Percentiles rank a stretch among this genome's conserved stretches.
Conservation (phyloP, 225 moss, liverwort and hornwort species). For the Thuidium tamariscinum region DNA sequence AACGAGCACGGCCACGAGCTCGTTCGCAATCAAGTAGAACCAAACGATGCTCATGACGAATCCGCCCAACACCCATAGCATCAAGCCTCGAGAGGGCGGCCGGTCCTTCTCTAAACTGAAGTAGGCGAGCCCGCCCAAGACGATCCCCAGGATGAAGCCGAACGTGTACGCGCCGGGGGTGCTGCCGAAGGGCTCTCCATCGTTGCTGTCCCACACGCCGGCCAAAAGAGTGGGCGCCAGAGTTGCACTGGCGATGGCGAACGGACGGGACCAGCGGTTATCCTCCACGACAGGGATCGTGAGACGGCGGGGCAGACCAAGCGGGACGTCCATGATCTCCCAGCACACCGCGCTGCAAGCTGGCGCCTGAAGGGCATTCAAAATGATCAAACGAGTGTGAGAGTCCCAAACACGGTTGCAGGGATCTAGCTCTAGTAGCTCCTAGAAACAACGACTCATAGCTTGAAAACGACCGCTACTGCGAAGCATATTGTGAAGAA, state of each 20-base stretch:
- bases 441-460: background rate
- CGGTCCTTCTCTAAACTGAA: constrained; percentile 22
- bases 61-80: constrained; percentile 78
- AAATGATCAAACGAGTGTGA: background rate
- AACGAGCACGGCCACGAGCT: constrained; percentile 78
- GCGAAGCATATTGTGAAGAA: background rate
- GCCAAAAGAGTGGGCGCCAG: constrained; percentile 64
- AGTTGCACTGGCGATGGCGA: constrained; percentile 63
- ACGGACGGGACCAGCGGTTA: constrained; percentile 63
- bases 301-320: constrained; percentile 73
- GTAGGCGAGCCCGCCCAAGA: constrained; percentile 39
- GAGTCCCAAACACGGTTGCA: background rate
- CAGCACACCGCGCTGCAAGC: constrained; percentile 14
- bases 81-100: constrained; percentile 50
- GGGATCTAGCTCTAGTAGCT: background rate
- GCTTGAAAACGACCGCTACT: background rate
- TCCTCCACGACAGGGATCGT: constrained; percentile 78
- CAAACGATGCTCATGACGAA: constrained; percentile 98
- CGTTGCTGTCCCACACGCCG: constrained; percentile 83
- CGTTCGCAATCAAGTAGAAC: constrained; percentile 94
- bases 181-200: constrained; percentile 58
- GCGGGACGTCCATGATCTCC: constrained; percentile 42
- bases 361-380: constrained; percentile 18
- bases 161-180: constrained; percentile 43
- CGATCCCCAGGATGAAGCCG: constrained; percentile 28